Evolutionary conservation across 345 rosid genomes (phyloP).

Genomic region (Populus euphratica): DNA sequence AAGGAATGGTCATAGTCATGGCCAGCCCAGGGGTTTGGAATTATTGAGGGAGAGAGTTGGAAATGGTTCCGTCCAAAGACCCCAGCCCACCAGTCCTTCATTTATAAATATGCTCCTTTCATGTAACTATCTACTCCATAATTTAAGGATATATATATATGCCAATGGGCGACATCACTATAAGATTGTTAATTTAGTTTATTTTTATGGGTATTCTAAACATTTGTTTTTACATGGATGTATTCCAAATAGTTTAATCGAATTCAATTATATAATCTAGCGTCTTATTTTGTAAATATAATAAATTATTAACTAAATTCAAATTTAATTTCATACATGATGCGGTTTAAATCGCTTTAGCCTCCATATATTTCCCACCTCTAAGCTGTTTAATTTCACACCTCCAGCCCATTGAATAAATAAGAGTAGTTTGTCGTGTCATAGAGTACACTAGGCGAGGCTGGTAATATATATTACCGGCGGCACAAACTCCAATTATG

Average conservation of each 20-base stretch:
- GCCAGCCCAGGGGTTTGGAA: constrained; percentile 33
- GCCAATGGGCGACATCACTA: no score
- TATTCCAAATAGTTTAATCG: no score
- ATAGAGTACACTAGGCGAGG: neutral
- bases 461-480: constrained; percentile 22
- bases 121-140: constrained; percentile 25
- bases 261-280: no score
- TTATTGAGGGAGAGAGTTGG: constrained; percentile 46
- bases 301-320: no score
- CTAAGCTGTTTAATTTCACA: neutral
- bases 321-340: no score
- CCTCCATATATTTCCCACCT: no score
- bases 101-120: neutral
- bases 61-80: constrained; percentile 33
- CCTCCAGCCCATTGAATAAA: neutral
- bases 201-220: no score
- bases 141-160: neutral
- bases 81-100: constrained; percentile 12
- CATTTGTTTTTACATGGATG: no score
- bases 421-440: neutral
- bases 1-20: constrained; percentile 23
- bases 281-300: no score
- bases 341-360: no score
- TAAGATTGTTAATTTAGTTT: no score
- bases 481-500: constrained; percentile 22